These are phyloP conservation scores for Coemansia sp. DNA, from an alignment of 192 early-diverging fungal species.

Conservation along the genomic window DNA sequence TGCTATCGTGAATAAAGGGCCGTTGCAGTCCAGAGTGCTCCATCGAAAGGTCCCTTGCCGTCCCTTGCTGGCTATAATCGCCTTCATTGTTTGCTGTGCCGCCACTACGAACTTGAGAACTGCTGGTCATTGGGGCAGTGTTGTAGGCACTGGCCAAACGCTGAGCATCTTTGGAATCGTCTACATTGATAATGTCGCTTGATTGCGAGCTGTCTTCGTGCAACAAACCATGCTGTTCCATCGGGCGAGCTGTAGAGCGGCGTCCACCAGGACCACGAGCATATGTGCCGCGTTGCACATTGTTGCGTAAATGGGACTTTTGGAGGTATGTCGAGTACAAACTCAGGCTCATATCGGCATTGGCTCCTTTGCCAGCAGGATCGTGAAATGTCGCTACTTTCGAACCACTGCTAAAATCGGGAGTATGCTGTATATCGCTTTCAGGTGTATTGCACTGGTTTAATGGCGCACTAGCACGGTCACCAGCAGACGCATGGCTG, in stretches of 20 bases:
- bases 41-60: background rate
- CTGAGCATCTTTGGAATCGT: background rate
- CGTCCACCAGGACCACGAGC: conserved; percentile 7
- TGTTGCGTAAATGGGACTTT: conserved; percentile 52
- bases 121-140: too few species aligned
- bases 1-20: background rate
- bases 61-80: background rate
- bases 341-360: conserved; percentile 15
- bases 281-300: conserved; percentile 15
- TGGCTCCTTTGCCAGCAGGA: background rate
- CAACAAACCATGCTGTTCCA: conserved; percentile 7
- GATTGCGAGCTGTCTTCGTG: background rate
- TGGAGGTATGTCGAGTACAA: conserved; percentile 50
- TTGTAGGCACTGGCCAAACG: background rate
- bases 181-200: background rate
- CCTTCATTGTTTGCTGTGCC: too few species aligned
- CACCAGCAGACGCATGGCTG: background rate
- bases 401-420: conserved; percentile 1
- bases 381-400: background rate
- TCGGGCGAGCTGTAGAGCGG: conserved; percentile 15
- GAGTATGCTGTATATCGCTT: too few species aligned
- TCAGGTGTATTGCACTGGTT: background rate
- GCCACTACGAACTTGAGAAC: too few species aligned
- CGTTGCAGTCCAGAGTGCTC: background rate
- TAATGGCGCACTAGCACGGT: background rate